A percentile compares a stretch with the other conserved stretches of the same genome.
Evolutionary conservation across 1,284 basidiomycete species (phyloP).

Genomic region (Sporisorium reilianum): DNA sequence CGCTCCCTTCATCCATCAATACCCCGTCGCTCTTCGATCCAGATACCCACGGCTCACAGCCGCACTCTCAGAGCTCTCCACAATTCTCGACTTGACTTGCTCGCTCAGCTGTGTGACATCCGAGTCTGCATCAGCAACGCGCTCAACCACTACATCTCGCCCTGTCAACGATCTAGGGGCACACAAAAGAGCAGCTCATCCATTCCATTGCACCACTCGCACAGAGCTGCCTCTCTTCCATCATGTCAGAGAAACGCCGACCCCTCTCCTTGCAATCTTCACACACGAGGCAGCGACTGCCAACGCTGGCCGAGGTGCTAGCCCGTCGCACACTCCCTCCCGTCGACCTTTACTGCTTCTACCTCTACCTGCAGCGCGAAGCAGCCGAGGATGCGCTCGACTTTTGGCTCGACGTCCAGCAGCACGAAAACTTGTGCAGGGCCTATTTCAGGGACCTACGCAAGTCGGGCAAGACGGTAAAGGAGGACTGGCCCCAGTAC

Average conservation of each 20-base stretch:
- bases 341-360: conserved; percentile 98
- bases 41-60: conserved; percentile 9
- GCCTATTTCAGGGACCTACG: conserved; percentile 98
- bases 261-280: conserved; percentile 49
- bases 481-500: conserved; percentile 97
- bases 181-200: background rate
- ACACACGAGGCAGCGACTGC: conserved; percentile 66
- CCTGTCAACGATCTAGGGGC: conserved; percentile 3
- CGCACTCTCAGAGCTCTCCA: background rate
- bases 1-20: background rate
- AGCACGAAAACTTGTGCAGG: conserved; percentile 97
- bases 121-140: background rate
- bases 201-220: background rate
- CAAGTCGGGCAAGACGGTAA: conserved; percentile 88
- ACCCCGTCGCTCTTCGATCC: background rate
- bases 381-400: conserved; percentile 94
- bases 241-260: conserved; percentile 48
- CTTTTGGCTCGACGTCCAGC: conserved; percentile 98
- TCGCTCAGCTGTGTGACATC: background rate
- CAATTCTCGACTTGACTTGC: background rate
- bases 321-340: conserved; percentile 80
- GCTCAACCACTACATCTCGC: background rate
- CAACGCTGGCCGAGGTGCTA: conserved; percentile 70
- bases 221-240: background rate
- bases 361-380: conserved; percentile 78